phyloP scores from a whole-genome alignment of 75 land plant species.

The Picea glauca region DNA sequence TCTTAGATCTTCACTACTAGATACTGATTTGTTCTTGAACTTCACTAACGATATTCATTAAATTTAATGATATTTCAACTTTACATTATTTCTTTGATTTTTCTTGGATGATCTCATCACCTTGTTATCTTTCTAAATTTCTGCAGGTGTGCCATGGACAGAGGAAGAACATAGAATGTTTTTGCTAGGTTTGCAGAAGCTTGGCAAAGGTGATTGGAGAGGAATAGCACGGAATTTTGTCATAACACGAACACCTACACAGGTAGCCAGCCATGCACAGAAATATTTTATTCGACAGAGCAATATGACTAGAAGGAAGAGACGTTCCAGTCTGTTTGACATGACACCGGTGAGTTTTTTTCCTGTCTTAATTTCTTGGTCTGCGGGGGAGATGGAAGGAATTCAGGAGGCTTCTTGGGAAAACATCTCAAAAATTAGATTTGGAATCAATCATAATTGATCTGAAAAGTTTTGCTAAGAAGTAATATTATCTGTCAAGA shows the following conservation, averaged over 20 bases:
- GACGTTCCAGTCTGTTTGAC: slow-evolving; percentile 62
- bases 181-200: slow-evolving; percentile 51
- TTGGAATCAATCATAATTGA: not conserved
- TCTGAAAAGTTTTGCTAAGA: not conserved
- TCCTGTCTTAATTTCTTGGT: not conserved
- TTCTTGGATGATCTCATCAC: no score
- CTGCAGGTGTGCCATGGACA: slow-evolving; percentile 59
- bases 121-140: no score
- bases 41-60: no score
- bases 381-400: not conserved
- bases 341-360: slow-evolving; percentile 27
- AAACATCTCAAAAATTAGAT: no score
- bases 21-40: no score
- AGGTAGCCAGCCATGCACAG: slow-evolving; percentile 64
- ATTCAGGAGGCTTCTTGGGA: not conserved
- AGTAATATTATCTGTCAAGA: not conserved
- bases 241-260: slow-evolving; percentile 55
- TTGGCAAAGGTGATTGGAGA: slow-evolving; percentile 70
- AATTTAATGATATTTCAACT: no score
- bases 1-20: no score
- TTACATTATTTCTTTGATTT: no score
- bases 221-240: slow-evolving; percentile 60
- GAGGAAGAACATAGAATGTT: slow-evolving; percentile 62
- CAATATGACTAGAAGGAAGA: slow-evolving; percentile 49
- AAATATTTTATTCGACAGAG: slow-evolving; percentile 62